Base-by-base conservation (phyloP, 495 filamentous ascomycete genomes). In the Amphirosellinia nigrospora region DNA sequence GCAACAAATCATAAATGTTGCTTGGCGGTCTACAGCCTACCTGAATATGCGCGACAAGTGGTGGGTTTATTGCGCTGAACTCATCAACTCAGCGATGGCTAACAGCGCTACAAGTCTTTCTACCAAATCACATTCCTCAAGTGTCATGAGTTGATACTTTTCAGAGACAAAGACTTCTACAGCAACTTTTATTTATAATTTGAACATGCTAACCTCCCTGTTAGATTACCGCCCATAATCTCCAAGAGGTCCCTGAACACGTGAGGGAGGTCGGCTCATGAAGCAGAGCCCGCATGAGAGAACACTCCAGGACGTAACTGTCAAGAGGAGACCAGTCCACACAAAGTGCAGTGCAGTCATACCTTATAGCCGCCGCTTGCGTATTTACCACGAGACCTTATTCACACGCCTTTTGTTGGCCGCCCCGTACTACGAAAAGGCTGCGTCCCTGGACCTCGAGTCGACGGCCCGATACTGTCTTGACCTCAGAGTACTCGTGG, bases 391-490 rank as follows among this genome's bases (percentile, higher is more conserved):
- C 68, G 48, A 65, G 68, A 59, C 46, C 34, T 19, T 39, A 70
- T 16, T 45, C 60, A 64, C 19, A 70, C 68, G 60, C 48, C n/a
- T 23, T 16, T 38, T 28, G 48, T 64, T 58, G 30, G 61, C 61
- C 34, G 36, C 36, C 19, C 34, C 36, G 56, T 60, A 15, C 32
- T 13, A 15, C 56, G 36, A 5, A 60, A 26, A 64, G 36, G 60
- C 26, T 53, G 62, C 43, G 63, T 71, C 69, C 69, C 69, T 71
- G 69, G 28, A 62, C 69, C 69, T 71, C 69, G 36, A 11, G 55
- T 50, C 41, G 43, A 46, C 28, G 43, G 61, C 41, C 28, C 23
- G 10, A 32, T 32, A 46, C 15, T 38, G 41, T 36, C 39, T 64
- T 16, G n/a, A 38, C 56, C 56, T 60, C 56, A 39, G 56, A 23